A percentile compares a stretch with the other conserved stretches of the same genome.
phyloP scores from a whole-genome alignment of 1,284 basidiomycete genomes.

The Polyporus tsugae region DNA sequence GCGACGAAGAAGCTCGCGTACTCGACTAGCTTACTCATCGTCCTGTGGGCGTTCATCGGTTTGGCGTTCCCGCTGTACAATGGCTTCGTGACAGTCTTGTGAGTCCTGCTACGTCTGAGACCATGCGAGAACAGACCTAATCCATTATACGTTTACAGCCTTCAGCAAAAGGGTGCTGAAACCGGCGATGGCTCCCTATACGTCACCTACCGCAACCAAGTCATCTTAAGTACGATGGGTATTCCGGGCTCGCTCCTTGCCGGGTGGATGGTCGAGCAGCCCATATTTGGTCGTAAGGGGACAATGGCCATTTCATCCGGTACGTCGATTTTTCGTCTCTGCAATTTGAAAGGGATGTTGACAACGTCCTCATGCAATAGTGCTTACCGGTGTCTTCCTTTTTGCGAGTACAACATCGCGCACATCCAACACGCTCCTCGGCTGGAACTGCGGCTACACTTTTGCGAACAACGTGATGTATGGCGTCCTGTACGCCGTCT shows the following conservation, averaged over 20 bases:
- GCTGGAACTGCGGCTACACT: slow-evolving; percentile 77
- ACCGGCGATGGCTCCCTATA: slow-evolving; percentile 70
- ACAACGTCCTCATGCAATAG: slow-evolving; percentile 39
- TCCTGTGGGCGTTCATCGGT: slow-evolving; percentile 73
- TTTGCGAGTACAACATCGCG: slow-evolving; percentile 74
- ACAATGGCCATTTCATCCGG: slow-evolving; percentile 67
- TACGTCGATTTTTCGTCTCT: slow-evolving; percentile 34
- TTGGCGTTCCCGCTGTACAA: slow-evolving; percentile 75
- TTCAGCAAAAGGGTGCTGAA: slow-evolving; percentile 64
- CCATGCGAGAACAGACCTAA: not conserved
- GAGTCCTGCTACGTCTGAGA: slow-evolving; percentile 32
- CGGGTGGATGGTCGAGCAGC: slow-evolving; percentile 67
- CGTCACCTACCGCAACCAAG: slow-evolving; percentile 75
- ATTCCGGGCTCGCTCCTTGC: slow-evolving; percentile 72
- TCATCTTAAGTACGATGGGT: slow-evolving; percentile 73
- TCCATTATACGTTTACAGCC: slow-evolving; percentile 42
- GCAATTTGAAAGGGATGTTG: not conserved
- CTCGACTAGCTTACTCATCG: slow-evolving; percentile 64
- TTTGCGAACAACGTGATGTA: slow-evolving; percentile 78
- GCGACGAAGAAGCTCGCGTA: slow-evolving; percentile 64
- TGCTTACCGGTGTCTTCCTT: slow-evolving; percentile 73
- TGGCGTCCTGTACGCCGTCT: slow-evolving; percentile 72
- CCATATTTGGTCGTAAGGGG: slow-evolving; percentile 66
- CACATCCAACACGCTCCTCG: slow-evolving; percentile 68
- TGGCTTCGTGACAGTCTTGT: slow-evolving; percentile 55